A percentile compares a stretch with the other conserved stretches of the same genome.
Evolutionary conservation across 169 alveolate genomes (phyloP).

Genomic region (Besnoitia besnoiti): DNA sequence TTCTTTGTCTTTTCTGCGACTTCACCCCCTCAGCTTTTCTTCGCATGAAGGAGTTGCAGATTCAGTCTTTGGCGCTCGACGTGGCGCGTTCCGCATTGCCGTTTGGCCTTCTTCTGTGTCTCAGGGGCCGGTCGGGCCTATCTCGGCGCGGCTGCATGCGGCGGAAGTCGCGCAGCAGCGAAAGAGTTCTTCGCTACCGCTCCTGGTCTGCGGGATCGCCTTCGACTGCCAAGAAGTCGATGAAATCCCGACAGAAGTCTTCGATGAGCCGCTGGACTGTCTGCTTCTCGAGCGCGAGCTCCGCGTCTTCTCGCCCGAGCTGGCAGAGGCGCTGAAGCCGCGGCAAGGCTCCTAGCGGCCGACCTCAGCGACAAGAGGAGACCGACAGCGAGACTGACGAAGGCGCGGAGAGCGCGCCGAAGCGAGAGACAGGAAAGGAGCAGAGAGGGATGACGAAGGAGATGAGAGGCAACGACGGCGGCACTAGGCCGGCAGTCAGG

Average conservation of each 20-base stretch:
- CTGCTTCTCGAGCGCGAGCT: not conserved
- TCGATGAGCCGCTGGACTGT: conserved; percentile 6
- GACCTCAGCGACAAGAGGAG: not conserved
- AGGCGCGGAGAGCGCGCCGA: not conserved
- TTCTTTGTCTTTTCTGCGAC: not conserved
- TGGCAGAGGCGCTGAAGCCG: not conserved
- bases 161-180: not conserved
- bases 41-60: too few species aligned
- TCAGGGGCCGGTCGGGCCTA: not conserved
- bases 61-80: too few species aligned
- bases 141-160: not conserved
- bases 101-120: not conserved
- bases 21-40: not conserved
- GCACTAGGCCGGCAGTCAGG: too few species aligned
- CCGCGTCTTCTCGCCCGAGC: not conserved
- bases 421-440: not conserved
- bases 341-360: not conserved
- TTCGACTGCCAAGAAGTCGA: not conserved
- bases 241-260: not conserved
- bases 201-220: not conserved
- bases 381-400: not conserved
- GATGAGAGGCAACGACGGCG: too few species aligned
- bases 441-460: too few species aligned
- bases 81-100: not conserved
- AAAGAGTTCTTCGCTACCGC: not conserved